A percentile compares a stretch with the other conserved stretches of the same genome.
Evolutionary conservation across 1,284 basidiomycete genomes (phyloP).

Genomic region (Pseudozyma sp.): DNA sequence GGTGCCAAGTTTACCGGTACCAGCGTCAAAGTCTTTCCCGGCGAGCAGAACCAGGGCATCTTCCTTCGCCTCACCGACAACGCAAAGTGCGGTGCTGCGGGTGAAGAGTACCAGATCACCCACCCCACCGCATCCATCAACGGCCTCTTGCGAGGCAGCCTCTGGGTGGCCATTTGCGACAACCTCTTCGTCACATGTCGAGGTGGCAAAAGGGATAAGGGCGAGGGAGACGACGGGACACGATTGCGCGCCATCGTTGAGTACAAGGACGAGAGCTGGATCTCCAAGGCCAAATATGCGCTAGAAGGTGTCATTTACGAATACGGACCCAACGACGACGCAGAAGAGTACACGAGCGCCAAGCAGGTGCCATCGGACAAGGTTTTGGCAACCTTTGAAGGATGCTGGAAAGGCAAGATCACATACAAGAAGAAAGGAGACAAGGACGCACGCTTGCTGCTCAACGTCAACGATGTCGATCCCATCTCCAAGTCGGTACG

Average conservation of each 20-base stretch:
- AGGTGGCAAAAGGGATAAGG: conserved; percentile 73
- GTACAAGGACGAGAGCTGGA: conserved; percentile 98
- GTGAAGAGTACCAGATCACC: conserved; percentile 75
- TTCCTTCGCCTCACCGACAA: conserved; percentile 71
- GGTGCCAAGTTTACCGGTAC: conserved; percentile 73
- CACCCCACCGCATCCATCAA: conserved; percentile 91
- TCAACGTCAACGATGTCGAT: conserved; percentile 81
- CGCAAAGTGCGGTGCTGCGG: conserved; percentile 46
- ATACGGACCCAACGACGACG: conserved; percentile 75
- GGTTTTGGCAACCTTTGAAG: conserved; percentile 85
- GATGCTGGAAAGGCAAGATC: conserved; percentile 86
- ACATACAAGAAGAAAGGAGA: conserved; percentile 81
- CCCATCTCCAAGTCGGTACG: conserved; percentile 87
- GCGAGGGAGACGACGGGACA: conserved; percentile 47
- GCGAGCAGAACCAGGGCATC: conserved; percentile 77
- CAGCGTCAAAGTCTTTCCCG: conserved; percentile 74
- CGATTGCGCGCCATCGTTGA: conserved; percentile 85
- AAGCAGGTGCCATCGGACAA: conserved; percentile 87
- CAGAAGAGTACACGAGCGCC: conserved; percentile 79
- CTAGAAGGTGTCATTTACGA: conserved; percentile 90
- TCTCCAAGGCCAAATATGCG: conserved; percentile 86
- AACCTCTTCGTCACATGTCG: conserved; percentile 83
- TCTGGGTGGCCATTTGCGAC: conserved; percentile 88
- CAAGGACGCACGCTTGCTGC: conserved; percentile 77
- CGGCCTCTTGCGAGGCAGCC: conserved; percentile 86